Base-by-base conservation (phyloP, 2,329 filamentous ascomycete genomes). In the Amesomyces nigricolor region DNA sequence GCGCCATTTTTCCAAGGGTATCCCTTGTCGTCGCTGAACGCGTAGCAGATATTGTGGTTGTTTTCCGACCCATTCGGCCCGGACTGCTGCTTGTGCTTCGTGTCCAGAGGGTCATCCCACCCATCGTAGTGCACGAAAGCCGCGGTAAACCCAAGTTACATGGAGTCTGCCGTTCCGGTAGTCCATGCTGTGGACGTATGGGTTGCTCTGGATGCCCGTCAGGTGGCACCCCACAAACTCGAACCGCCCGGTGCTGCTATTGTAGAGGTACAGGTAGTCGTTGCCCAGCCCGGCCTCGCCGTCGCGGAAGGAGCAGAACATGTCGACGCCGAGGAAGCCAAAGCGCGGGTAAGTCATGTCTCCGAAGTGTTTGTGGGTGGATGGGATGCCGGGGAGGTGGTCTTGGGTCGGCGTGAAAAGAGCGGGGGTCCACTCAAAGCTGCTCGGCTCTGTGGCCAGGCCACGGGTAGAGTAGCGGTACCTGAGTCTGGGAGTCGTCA, bases 301-400 rank as follows among this genome's bases (percentile, higher is more conserved):
- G 32, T 77, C 78, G 9, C 77, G 75, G 58, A 78, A 75, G 35
- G 76, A 74, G 66, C 76, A 74, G 11, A 78, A 68, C 14, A 79
- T 65, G 51, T 72, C 68, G 4, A 65, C 35, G 8, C 66, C 70
- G 1, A 73, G 61, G 11, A 68, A 63, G 44, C 74, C 72, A 58
- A 79, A 78, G 2, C 77, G 73, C 3, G 77, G 77, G 62, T 79
- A 79, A 0, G 77, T 79, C 37, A 79, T 67, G 58, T 72, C 69
- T 46, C 64, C 51, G 50, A 73, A 66, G 6, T 70, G 62, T n/a
- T 57, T 58, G 55, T 68, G 65, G 22, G 51, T 53, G 16, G 53
- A 54, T 11, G 58, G 60, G 11, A 72, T 63, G 1, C 71, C 71
- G 0, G 72, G 72, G 3, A 75, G 68, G 43, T 65, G 56, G 19